These are phyloP conservation scores for Colletotrichum ledebouriae DNA, from an alignment of 2,329 filamentous ascomycete genomes.

Conservation along the genomic window DNA sequence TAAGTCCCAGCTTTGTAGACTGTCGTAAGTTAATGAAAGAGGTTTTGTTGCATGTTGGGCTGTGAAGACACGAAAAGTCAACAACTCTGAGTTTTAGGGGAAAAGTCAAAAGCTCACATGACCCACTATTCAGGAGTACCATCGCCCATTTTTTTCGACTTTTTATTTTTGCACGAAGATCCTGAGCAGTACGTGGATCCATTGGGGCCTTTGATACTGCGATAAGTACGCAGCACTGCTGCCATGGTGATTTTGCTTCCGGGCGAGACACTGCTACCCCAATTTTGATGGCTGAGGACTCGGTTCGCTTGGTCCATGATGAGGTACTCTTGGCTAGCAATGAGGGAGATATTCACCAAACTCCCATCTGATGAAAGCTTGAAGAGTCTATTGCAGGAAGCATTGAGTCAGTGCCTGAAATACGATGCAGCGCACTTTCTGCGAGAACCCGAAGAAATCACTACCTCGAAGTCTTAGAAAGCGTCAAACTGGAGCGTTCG, in stretches of 20 bases:
- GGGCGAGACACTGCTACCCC: not conserved
- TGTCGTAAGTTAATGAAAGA: too few relatives aligned
- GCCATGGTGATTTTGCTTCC: constrained; percentile 4
- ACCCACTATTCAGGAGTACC: too few relatives aligned
- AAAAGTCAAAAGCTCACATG: too few relatives aligned
- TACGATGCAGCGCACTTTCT: not conserved
- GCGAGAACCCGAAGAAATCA: not conserved
- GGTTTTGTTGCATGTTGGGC: too few relatives aligned
- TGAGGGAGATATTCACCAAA: not conserved
- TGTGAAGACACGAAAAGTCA: too few relatives aligned
- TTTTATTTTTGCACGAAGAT: too few relatives aligned
- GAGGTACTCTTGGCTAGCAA: not conserved
- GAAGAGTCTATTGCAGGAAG: not conserved
- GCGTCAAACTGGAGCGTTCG: not conserved
- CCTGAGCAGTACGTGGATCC: too few relatives aligned
- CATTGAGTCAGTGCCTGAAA: too few relatives aligned
- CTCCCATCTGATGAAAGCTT: not conserved
- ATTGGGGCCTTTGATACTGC: too few relatives aligned
- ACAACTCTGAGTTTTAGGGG: too few relatives aligned
- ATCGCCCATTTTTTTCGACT: too few relatives aligned
- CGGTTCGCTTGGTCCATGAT: not conserved
- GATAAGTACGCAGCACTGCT: not conserved
- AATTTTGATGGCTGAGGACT: not conserved
- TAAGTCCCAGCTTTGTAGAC: too few relatives aligned
- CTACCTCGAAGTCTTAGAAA: not conserved